Evolutionary conservation across 140 eudicot species (phyloP).

Genomic region (Ambrosia hybrid): DNA sequence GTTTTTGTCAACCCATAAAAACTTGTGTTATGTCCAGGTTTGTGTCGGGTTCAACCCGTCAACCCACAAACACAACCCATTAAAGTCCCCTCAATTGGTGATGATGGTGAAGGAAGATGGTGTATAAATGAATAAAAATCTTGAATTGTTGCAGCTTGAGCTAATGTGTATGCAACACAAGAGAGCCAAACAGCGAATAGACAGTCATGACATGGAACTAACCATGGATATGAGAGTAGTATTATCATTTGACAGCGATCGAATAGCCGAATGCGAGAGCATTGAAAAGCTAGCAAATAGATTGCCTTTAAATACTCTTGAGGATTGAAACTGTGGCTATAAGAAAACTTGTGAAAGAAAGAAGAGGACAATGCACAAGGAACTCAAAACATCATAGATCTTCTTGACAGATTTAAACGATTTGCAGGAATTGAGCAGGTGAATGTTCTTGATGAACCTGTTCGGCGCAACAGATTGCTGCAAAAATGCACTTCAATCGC

Average conservation of each 20-base stretch:
- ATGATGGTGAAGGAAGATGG: too few species aligned
- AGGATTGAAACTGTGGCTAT: constrained; percentile 57
- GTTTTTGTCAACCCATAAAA: too few species aligned
- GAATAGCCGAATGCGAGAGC: constrained; percentile 59
- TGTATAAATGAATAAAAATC: not conserved
- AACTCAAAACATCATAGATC: constrained; percentile 50
- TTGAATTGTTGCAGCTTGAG: constrained; percentile 46
- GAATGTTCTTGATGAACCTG: constrained; percentile 50
- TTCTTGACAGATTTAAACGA: constrained; percentile 55
- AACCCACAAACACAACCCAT: too few species aligned
- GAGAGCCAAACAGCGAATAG: constrained; percentile 52
- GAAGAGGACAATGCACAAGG: constrained; percentile 56
- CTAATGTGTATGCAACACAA: constrained; percentile 55
- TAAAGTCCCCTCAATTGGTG: too few species aligned
- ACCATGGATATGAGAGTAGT: constrained; percentile 70
- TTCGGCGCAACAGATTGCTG: constrained; percentile 31
- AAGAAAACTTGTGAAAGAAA: constrained; percentile 58
- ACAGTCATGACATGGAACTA: constrained; percentile 82
- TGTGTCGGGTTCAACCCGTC: too few species aligned
- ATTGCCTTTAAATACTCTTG: constrained; percentile 47
- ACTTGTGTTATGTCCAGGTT: too few species aligned
- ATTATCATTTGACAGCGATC: constrained; percentile 50
- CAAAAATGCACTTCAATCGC: constrained; percentile 39
- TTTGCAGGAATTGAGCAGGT: constrained; percentile 66
- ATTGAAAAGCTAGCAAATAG: constrained; percentile 66